Conservation (phyloP, 2,329 filamentous ascomycete genomes). For the Xylariales sp. region DNA sequence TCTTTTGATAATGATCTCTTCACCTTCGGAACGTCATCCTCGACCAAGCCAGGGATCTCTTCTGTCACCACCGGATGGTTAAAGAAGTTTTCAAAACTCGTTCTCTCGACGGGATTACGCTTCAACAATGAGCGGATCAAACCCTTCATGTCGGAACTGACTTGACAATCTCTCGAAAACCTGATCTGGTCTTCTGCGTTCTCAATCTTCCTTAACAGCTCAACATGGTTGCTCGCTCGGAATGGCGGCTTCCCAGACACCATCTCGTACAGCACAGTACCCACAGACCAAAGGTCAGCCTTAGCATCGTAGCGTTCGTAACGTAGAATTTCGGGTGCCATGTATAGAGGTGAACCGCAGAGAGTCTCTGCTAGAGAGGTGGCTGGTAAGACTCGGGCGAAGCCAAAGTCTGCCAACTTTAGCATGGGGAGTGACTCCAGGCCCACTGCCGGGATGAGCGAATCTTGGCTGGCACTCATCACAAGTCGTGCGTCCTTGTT, state of each 20-base stretch:
- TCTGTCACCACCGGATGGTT: slow-evolving; percentile 65
- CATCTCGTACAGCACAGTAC: slow-evolving; percentile 95
- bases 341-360: slow-evolving; percentile 94
- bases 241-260: slow-evolving; percentile 87
- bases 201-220: slow-evolving; percentile 88
- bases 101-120: slow-evolving; percentile 76
- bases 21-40: slow-evolving; percentile 62
- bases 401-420: slow-evolving; percentile 98
- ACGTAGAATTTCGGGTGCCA: slow-evolving; percentile 95
- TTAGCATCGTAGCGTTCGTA: slow-evolving; percentile 98
- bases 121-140: slow-evolving; percentile 80
- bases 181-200: slow-evolving; percentile 79
- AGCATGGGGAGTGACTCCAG: slow-evolving; percentile 87
- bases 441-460: slow-evolving; percentile 75
- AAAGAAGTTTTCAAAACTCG: slow-evolving; percentile 87
- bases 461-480: slow-evolving; percentile 72
- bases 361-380: slow-evolving; percentile 93
- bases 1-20: slow-evolving; percentile 30
- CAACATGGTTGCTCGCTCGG: slow-evolving; percentile 88
- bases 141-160: slow-evolving; percentile 73
- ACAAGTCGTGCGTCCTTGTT: slow-evolving; percentile 62
- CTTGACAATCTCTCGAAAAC: slow-evolving; percentile 69
- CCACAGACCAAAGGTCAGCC: slow-evolving; percentile 95
- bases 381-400: slow-evolving; percentile 84
- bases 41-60: slow-evolving; percentile 75